Conservation (phyloP, 148 eudicot genomes). For the Rhododendron vialii region DNA sequence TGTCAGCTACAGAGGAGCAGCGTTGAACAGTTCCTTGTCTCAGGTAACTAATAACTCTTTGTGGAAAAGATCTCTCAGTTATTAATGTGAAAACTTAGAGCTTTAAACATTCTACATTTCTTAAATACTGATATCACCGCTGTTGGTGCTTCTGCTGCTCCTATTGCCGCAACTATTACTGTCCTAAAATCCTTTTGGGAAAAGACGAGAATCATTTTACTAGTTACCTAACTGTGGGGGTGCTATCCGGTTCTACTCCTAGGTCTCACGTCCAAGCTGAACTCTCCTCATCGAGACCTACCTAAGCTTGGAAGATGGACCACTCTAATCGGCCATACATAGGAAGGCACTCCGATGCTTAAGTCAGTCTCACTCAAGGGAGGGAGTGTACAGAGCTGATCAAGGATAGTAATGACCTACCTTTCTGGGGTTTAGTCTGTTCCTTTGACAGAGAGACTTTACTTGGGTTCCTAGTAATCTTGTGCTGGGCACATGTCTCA, state of each 20-base stretch:
- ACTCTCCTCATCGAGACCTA: background rate
- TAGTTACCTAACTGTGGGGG: background rate
- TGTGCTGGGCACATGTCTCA: background rate
- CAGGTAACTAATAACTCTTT: constrained; percentile 42
- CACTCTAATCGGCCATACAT: background rate
- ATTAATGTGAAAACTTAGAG: background rate
- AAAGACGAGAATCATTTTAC: background rate
- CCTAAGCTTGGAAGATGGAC: background rate
- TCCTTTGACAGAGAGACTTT: background rate
- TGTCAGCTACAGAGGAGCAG: constrained; percentile 88
- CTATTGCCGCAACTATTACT: background rate
- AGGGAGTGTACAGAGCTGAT: background rate
- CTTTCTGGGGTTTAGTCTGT: background rate
- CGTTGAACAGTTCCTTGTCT: constrained; percentile 67
- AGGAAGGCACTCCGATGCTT: background rate
- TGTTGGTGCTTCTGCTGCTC: background rate
- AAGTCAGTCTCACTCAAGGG: background rate
- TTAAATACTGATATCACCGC: background rate
- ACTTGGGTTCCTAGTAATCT: background rate
- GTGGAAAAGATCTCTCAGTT: background rate
- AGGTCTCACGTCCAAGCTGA: background rate
- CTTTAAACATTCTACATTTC: background rate
- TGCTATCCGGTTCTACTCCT: background rate
- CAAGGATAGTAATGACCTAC: background rate
- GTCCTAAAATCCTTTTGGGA: background rate